phyloP scores from a whole-genome alignment of 2,329 filamentous ascomycete species.

The Fusarium sp. region DNA sequence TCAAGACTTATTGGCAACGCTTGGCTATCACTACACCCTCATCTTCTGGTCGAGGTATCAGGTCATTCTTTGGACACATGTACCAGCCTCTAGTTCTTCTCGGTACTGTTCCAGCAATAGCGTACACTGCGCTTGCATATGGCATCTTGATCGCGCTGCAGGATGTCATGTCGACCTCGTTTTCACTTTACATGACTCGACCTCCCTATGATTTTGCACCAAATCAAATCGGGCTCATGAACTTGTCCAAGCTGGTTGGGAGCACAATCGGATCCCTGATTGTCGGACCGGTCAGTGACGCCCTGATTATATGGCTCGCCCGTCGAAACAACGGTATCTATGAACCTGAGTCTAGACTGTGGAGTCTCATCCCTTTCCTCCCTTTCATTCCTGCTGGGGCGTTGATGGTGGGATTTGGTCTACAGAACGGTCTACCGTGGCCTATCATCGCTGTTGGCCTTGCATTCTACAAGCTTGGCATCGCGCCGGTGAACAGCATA shows the following conservation, averaged over 20 bases:
- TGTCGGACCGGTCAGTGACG: too few species aligned
- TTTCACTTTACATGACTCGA: neutral
- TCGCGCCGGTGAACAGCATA: constrained; percentile 48
- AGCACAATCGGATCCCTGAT: too few species aligned
- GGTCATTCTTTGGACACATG: neutral
- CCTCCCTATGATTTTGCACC: constrained; percentile 48
- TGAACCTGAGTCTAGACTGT: too few species aligned
- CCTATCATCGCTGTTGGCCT: constrained; percentile 50
- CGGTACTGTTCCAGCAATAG: neutral
- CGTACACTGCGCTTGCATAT: constrained; percentile 3
- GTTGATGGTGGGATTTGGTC: too few species aligned
- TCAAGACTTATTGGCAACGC: constrained; percentile 7
- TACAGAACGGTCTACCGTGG: too few species aligned
- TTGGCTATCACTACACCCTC: neutral
- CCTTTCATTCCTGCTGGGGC: too few species aligned
- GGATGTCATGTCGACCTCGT: neutral
- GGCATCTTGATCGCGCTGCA: neutral
- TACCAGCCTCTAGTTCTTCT: constrained; percentile 14
- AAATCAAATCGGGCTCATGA: constrained; percentile 41
- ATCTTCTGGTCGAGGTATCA: neutral
- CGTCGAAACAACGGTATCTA: too few species aligned
- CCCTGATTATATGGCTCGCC: too few species aligned
- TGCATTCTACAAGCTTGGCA: constrained; percentile 53
- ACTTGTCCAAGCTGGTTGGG: neutral
- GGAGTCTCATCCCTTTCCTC: too few species aligned